Evolutionary conservation across 1,284 basidiomycete species (phyloP).

Genomic region (Chalciporus piperatoides): DNA sequence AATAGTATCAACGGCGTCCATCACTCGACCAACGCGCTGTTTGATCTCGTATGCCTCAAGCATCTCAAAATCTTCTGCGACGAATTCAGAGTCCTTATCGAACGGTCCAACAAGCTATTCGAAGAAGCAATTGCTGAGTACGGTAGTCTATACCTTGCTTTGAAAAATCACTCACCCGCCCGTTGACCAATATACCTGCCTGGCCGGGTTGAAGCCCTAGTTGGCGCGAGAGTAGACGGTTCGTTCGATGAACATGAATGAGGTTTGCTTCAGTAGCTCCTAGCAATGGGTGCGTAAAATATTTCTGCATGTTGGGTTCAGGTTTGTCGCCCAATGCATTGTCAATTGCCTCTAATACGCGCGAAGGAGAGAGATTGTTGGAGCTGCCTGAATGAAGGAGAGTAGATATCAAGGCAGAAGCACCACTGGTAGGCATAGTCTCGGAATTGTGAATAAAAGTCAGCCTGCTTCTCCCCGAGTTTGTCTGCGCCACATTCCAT

Average conservation of each 20-base stretch:
- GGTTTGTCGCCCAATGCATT: not conserved
- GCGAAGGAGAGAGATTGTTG: constrained; percentile 11
- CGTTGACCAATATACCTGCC: constrained; percentile 72
- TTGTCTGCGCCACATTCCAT: constrained; percentile 34
- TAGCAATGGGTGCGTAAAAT: constrained; percentile 36
- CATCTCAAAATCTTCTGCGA: constrained; percentile 61
- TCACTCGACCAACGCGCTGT: constrained; percentile 66
- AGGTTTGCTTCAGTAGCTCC: constrained; percentile 32
- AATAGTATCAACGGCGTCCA: constrained; percentile 58
- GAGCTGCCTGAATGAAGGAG: constrained; percentile 18
- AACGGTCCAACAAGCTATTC: constrained; percentile 66
- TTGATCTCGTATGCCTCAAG: constrained; percentile 70
- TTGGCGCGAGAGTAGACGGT: constrained; percentile 45
- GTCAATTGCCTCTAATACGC: constrained; percentile 19
- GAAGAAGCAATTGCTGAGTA: constrained; percentile 7
- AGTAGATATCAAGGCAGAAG: constrained; percentile 15
- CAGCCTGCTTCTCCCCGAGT: constrained; percentile 46
- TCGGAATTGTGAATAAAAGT: constrained; percentile 66
- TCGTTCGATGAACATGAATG: constrained; percentile 32
- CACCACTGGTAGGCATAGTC: constrained; percentile 8
- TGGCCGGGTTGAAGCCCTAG: constrained; percentile 57
- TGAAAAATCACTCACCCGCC: constrained; percentile 53
- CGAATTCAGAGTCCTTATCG: constrained; percentile 47
- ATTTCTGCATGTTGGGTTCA: constrained; percentile 30
- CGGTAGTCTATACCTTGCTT: not conserved